Evolutionary conservation across 306 rosid species (phyloP), one percentile per base, ranked within the genome.

Genomic region (Amphicarpaea edgeworthii): DNA sequence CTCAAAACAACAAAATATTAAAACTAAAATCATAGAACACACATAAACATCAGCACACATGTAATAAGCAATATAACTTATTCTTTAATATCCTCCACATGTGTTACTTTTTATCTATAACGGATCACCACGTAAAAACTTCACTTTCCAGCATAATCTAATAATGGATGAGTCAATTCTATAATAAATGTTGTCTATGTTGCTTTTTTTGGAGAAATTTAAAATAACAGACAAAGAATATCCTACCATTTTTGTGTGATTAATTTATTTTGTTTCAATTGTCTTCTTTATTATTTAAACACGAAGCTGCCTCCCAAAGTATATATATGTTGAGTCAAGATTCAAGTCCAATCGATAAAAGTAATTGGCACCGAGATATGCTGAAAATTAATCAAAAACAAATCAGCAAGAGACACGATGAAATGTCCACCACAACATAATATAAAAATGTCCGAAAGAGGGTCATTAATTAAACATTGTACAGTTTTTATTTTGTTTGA

Each of bases 111-210:
- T 30, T 67, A 16, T 28, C 28, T 9, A 12, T 2, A n/a, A 49
- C 81, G 85, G 77, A 20, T 70, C 72, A 69, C 85, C 85, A 41
- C 85, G 73, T 75, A 61, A 69, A 76, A 75, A 7, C 66, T 41
- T 69, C 77, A 81, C 77, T 63, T 79, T 62, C 73, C 59, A 8
- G 72, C 73, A 61, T 72, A 63, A 12, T 61, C 6, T 38, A 67
- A 47, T 38, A 67, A 47, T 70, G 28, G 10, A 50, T 38, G 77
- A 21, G 72, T 79, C 72, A 71, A 61, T 70, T 62, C 24, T 50
- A 26, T n/a, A n/a, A n/a, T n/a, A n/a, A n/a, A n/a, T 38, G 37
- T 30, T 30, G 37, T 5, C 37, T 24, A 1, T 30, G 60, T 23
- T 77, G 47, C 1, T 55, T 67, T 55, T 68, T 60, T 67, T 2